A percentile compares a stretch with the other conserved stretches of the same genome.
phyloP scores from a whole-genome alignment of 164 flowering plant species.

The Berberis vulgaris region DNA sequence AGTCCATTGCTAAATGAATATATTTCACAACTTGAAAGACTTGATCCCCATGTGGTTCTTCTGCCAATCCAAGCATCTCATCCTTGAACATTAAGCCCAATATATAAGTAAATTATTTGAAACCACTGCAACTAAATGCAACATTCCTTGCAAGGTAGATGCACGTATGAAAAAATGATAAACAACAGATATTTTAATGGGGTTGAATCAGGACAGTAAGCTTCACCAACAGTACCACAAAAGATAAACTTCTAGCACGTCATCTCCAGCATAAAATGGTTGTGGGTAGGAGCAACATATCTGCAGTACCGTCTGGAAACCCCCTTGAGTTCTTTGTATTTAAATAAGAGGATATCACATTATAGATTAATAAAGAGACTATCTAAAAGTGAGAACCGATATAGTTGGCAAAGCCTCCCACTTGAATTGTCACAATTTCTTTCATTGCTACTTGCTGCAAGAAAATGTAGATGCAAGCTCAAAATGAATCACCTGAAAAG shows the following conservation, averaged over 20 bases:
- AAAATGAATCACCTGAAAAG: too few relatives aligned
- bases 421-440: conserved; percentile 82
- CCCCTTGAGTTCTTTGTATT: too few relatives aligned
- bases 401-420: conserved; percentile 74
- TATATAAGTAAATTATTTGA: not conserved
- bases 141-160: too few relatives aligned
- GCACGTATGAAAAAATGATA: too few relatives aligned
- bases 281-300: too few relatives aligned
- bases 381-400: conserved; percentile 96
- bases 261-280: too few relatives aligned
- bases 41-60: conserved; percentile 38
- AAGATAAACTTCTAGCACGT: too few relatives aligned
- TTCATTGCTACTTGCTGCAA: conserved; percentile 28
- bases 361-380: conserved; percentile 14
- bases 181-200: too few relatives aligned
- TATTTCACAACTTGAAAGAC: conserved; percentile 49
- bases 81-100: conserved; percentile 35
- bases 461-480: not conserved
- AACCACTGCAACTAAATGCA: not conserved
- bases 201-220: too few relatives aligned
- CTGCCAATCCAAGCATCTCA: conserved; percentile 80
- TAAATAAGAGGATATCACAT: too few relatives aligned
- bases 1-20: not conserved
- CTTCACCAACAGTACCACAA: too few relatives aligned
- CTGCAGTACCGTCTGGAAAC: too few relatives aligned